A percentile compares a stretch with the other conserved stretches of the same genome.
phyloP scores from a whole-genome alignment of 306 rosid genomes.

The Citrullus colocynthis region DNA sequence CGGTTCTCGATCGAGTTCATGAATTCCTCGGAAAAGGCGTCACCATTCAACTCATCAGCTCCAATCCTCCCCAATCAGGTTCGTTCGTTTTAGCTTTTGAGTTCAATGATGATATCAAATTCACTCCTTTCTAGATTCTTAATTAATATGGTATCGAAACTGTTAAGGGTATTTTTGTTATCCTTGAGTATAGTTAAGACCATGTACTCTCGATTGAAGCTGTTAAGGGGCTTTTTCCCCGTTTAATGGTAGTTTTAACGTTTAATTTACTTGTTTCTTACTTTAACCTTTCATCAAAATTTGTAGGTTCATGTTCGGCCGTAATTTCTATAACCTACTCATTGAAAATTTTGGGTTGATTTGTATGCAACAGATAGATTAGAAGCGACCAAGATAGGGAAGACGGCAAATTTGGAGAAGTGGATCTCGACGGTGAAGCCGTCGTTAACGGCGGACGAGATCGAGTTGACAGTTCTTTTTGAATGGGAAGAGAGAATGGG shows the following conservation, averaged over 20 bases:
- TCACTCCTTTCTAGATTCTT: background rate
- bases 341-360: background rate
- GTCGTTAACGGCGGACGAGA: constrained; percentile 22
- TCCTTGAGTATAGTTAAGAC: too few species aligned
- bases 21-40: constrained; percentile 75
- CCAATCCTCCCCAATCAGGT: constrained; percentile 46
- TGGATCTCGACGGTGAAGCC: constrained; percentile 49
- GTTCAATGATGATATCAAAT: background rate
- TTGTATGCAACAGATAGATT: constrained; percentile 23
- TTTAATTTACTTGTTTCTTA: too few species aligned
- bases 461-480: constrained; percentile 27
- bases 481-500: constrained; percentile 80
- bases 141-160: too few species aligned
- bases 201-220: too few species aligned
- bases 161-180: too few species aligned
- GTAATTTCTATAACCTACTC: background rate
- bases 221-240: too few species aligned
- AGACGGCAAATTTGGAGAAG: constrained; percentile 43
- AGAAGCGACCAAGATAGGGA: constrained; percentile 36
- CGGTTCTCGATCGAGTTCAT: constrained; percentile 59
- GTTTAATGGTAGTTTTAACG: too few species aligned
- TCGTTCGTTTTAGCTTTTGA: background rate
- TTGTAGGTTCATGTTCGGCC: background rate
- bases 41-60: constrained; percentile 56
- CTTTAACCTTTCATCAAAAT: too few species aligned